Evolutionary conservation across 2,329 filamentous ascomycete genomes (phyloP), one percentile per base, ranked within the genome.

Genomic region (Aspergillus fumigatus): DNA sequence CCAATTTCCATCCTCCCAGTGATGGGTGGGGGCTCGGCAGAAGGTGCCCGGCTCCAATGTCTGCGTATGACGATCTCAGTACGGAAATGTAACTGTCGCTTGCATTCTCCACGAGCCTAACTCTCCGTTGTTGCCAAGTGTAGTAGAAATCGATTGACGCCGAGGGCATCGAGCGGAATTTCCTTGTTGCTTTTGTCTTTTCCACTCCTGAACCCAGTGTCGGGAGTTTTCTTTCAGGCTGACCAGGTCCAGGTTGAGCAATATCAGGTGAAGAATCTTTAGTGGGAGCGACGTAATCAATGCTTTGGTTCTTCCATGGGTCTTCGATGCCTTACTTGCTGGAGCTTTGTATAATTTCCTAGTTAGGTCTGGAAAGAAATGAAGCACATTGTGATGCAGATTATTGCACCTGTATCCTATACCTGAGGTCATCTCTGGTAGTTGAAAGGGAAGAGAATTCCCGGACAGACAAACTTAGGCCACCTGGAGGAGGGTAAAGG

Each of bases 21-120:
- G 32, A 50, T 59, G 51, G 9, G 48, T 59, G 51, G 55, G 57
- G 19, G 57, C 57, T 14, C 52, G 51, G 27, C 57, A 59, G 38
- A 54, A 59, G 5, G 29, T 41, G 17, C 55, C 57, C 21, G 52
- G 35, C 50, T 59, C 52, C 9, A 55, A 8, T 29, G 26, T 57
- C 19, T 21, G 40, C 1, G 48, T 59, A 9, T 53, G 2, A n/a
- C 52, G 35, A 50, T 59, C 38, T 49, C 51, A 59, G 47, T 55
- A 57, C 8, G 57, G 55, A 23, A 59, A 49, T 27, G 52, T 17
- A 25, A 27, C 38, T 23, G 55, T 55, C n/a, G 48, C 57, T 1
- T 32, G 14, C 41, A 54, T n/a, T 14, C 45, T 50, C 55, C 35
- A 56, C 32, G 32, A n/a, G 14, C 32, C 32, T 38, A 14, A 7